Evolutionary conservation across 371 early-diverging fungal genomes (phyloP).

Genomic region (Funneliformis caledonium): DNA sequence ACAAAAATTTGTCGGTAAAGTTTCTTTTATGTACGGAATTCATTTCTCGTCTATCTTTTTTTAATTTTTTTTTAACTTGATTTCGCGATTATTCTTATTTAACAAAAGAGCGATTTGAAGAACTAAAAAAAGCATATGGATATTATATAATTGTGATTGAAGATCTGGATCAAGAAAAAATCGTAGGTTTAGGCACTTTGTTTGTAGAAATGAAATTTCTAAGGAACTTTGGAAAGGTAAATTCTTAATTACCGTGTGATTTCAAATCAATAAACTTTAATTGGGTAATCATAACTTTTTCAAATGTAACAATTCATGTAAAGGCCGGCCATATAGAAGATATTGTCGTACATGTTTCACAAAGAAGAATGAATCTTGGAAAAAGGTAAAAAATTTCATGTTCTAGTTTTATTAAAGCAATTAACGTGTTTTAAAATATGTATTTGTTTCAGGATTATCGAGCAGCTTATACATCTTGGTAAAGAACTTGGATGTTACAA

Average conservation of each 20-base stretch:
- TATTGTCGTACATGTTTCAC: conserved; percentile 88
- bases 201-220: conserved; percentile 96
- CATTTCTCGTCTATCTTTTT: neutral
- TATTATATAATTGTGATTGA: conserved; percentile 87
- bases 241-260: conserved; percentile 26
- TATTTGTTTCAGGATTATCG: conserved; percentile 55
- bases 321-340: conserved; percentile 85
- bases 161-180: conserved; percentile 52
- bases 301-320: neutral
- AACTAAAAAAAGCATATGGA: conserved; percentile 44
- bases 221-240: conserved; percentile 80
- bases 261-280: conserved; percentile 8
- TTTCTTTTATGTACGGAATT: neutral
- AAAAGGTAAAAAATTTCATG: conserved; percentile 45
- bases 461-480: conserved; percentile 73
- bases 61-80: neutral
- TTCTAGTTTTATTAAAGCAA: conserved; percentile 28
- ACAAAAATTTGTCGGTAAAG: conserved; percentile 66
- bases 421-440: neutral
- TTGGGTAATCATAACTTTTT: neutral
- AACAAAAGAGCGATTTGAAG: conserved; percentile 23
- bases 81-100: neutral
- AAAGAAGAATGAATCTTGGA: conserved; percentile 90
- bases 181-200: conserved; percentile 92
- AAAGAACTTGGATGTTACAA: conserved; percentile 74